Percentiles rank a stretch among this genome's conserved stretches.
Evolutionary conservation across 73 alveolate genomes (phyloP).

Genomic region (Paramecium sonneborni): DNA sequence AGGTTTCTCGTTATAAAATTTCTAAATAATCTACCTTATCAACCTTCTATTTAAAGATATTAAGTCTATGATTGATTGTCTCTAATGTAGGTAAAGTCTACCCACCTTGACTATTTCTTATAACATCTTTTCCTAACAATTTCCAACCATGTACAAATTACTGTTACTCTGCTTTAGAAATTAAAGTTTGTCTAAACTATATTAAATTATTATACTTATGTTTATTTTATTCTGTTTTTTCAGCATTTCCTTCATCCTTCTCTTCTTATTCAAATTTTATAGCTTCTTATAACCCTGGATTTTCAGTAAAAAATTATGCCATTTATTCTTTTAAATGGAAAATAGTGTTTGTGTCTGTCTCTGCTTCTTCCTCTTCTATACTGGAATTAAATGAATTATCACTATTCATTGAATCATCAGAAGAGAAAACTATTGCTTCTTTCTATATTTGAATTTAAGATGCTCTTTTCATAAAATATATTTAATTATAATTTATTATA

Average conservation of each 20-base stretch:
- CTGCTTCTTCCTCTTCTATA: constrained; percentile 64
- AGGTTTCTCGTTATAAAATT: constrained; percentile 56
- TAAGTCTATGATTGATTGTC: constrained; percentile 62
- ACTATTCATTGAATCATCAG: constrained; percentile 67
- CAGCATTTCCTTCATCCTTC: neutral
- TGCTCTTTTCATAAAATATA: constrained; percentile 25
- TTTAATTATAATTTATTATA: neutral
- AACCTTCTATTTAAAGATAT: constrained; percentile 46
- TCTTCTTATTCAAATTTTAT: constrained; percentile 52
- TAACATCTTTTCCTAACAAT: constrained; percentile 56
- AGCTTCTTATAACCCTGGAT: constrained; percentile 63
- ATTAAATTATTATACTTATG: neutral
- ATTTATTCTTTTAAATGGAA: constrained; percentile 66
- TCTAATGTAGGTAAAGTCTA: constrained; percentile 62
- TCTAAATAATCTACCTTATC: constrained; percentile 64
- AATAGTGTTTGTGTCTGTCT: constrained; percentile 55
- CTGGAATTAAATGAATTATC: constrained; percentile 64
- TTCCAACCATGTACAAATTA: constrained; percentile 53
- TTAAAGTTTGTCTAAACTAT: neutral
- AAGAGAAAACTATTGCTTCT: constrained; percentile 64
- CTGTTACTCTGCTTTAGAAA: constrained; percentile 49
- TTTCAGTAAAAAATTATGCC: constrained; percentile 57
- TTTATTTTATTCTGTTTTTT: constrained; percentile 22
- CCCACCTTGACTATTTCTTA: constrained; percentile 55
- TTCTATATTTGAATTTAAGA: constrained; percentile 26